Evolutionary conservation across 2,329 filamentous ascomycete genomes (phyloP).

Genomic region (Claviceps pusilla): DNA sequence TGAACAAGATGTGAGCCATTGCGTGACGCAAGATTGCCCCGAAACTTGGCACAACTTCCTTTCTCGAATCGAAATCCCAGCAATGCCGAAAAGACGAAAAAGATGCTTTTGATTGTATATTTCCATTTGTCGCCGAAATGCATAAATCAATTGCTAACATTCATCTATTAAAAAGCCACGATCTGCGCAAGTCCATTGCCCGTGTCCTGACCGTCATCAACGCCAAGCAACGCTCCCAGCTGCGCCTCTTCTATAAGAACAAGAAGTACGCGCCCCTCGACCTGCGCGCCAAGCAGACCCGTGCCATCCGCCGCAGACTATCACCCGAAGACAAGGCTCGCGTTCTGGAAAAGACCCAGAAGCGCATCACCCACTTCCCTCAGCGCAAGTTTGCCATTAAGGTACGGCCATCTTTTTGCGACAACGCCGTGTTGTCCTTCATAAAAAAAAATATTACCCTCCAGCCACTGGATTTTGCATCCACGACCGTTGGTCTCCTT

Average conservation of each 20-base stretch:
- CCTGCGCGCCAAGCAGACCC: conserved; percentile 95
- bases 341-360: conserved; percentile 88
- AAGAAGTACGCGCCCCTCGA: conserved; percentile 99
- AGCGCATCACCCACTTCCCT: conserved; percentile 90
- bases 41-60: too few species aligned
- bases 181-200: conserved; percentile 98
- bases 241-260: conserved; percentile 98
- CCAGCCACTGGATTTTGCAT: too few species aligned
- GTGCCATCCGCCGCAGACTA: conserved; percentile 90
- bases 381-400: conserved; percentile 98
- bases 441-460: too few species aligned
- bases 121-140: too few species aligned
- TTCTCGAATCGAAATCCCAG: too few species aligned
- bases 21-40: too few species aligned
- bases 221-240: conserved; percentile 95
- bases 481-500: too few species aligned
- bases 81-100: too few species aligned
- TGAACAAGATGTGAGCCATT: conserved; percentile 82
- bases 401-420: conserved; percentile 36
- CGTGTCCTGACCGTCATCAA: conserved; percentile 99
- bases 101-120: too few species aligned
- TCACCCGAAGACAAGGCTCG: conserved; percentile 77
- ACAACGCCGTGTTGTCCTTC: too few species aligned
- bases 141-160: conserved; percentile 1
- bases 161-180: conserved; percentile 55